A percentile compares a stretch with the other conserved stretches of the same genome.
phyloP scores from a whole-genome alignment of 2,329 filamentous ascomycete genomes.

The Sclerotinia sclerotiorum region DNA sequence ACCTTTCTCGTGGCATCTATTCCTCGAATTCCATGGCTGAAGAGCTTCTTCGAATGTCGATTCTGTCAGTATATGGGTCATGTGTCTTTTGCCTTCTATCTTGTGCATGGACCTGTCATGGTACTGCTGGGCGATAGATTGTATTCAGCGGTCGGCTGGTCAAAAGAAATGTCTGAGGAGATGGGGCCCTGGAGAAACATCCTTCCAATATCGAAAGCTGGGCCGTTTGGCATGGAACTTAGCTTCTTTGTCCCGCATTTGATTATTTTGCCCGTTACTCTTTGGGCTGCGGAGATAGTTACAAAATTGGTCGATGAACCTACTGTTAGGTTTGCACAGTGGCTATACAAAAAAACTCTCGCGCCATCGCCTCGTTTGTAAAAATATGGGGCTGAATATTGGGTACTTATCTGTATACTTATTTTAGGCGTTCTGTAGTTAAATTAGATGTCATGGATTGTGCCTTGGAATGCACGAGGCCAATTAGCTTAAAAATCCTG shows the following conservation, averaged over 20 bases:
- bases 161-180: conserved; percentile 10
- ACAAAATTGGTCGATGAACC: conserved; percentile 60
- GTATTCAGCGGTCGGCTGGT: conserved; percentile 20
- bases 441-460: conserved; percentile 12
- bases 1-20: conserved; percentile 55
- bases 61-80: conserved; percentile 63
- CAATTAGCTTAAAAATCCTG: not conserved
- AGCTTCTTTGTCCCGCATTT: conserved; percentile 60
- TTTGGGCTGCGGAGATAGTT: conserved; percentile 57
- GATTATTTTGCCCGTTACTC: conserved; percentile 58
- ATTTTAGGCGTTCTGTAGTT: not conserved
- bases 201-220: conserved; percentile 54
- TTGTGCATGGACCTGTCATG: conserved; percentile 63
- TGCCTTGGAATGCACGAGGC: not conserved
- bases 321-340: conserved; percentile 55
- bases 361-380: conserved; percentile 15
- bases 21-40: conserved; percentile 58
- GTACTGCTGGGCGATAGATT: conserved; percentile 45
- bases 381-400: conserved; percentile 5
- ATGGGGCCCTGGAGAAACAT: conserved; percentile 58
- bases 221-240: conserved; percentile 61
- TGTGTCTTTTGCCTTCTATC: conserved; percentile 62
- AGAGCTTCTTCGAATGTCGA: conserved; percentile 56
- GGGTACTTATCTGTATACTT: not conserved
- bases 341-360: conserved; percentile 54